These are phyloP conservation scores for Venturia aucupariae DNA, from an alignment of 2,329 filamentous ascomycete genomes.

Conservation along the genomic window DNA sequence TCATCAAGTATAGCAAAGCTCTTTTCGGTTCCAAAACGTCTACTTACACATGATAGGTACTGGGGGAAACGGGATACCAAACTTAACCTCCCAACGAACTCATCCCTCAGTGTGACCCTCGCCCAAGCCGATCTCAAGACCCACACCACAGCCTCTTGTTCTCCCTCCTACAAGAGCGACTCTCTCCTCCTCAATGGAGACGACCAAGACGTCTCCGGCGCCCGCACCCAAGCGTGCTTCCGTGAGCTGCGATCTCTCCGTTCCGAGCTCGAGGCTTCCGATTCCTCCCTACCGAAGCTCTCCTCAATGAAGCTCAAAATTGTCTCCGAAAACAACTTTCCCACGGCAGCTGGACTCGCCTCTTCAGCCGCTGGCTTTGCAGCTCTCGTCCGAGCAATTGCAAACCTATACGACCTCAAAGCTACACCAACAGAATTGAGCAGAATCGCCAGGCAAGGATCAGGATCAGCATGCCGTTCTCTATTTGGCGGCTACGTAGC, in stretches of 20 bases:
- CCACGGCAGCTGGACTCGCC: slow-evolving; percentile 82
- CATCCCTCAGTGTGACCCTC: slow-evolving; percentile 91
- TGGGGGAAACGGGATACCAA: slow-evolving; percentile 95
- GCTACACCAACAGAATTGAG: slow-evolving; percentile 75
- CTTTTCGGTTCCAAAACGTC: slow-evolving; percentile 18
- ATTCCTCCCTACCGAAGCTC: slow-evolving; percentile 73
- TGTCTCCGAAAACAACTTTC: slow-evolving; percentile 98
- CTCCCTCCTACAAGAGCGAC: slow-evolving; percentile 58
- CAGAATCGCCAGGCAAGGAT: slow-evolving; percentile 84
- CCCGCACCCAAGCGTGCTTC: slow-evolving; percentile 91
- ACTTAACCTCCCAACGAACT: slow-evolving; percentile 96
- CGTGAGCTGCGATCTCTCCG: slow-evolving; percentile 73
- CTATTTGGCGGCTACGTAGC: slow-evolving; percentile 94
- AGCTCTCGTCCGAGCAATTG: slow-evolving; percentile 70
- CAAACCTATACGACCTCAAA: slow-evolving; percentile 80
- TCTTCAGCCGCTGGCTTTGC: slow-evolving; percentile 57
- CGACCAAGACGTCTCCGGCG: slow-evolving; percentile 73
- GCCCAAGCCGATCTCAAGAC: slow-evolving; percentile 90
- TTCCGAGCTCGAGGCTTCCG: slow-evolving; percentile 59
- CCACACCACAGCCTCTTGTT: slow-evolving; percentile 91
- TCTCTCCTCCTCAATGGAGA: slow-evolving; percentile 77
- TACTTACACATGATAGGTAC: slow-evolving; percentile 44
- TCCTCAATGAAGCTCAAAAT: slow-evolving; percentile 69
- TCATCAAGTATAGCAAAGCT: slow-evolving; percentile 65
- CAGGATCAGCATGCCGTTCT: slow-evolving; percentile 86